Evolutionary conservation across 495 filamentous ascomycete genomes (phyloP).

Genomic region (Penicillium psychrofluorescens): DNA sequence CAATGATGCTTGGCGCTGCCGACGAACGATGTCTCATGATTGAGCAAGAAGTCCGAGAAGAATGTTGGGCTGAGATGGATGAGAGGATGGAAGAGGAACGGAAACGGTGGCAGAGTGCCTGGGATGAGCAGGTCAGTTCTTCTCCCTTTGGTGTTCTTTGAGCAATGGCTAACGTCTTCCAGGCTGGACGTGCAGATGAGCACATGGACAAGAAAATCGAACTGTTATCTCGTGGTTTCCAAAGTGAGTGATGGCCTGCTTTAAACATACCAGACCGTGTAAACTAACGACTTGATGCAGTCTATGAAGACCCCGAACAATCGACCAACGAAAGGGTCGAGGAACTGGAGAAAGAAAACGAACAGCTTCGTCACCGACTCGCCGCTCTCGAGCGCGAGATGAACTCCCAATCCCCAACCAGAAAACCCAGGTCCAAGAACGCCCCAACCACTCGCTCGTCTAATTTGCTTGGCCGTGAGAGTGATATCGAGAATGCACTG

Average conservation of each 20-base stretch:
- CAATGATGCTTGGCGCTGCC: conserved; percentile 44
- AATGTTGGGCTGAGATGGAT: conserved; percentile 83
- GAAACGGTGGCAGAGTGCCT: conserved; percentile 64
- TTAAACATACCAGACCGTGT: neutral
- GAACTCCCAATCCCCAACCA: conserved; percentile 38
- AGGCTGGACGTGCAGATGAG: conserved; percentile 58
- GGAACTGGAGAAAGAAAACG: conserved; percentile 43
- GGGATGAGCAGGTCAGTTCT: conserved; percentile 60
- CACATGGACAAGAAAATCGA: conserved; percentile 89
- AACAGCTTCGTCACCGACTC: conserved; percentile 36
- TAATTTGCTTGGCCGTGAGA: conserved; percentile 29
- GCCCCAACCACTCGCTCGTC: conserved; percentile 15
- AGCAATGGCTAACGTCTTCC: conserved; percentile 10
- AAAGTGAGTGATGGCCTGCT: conserved; percentile 28
- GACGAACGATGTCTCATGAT: conserved; percentile 64
- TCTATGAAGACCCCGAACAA: conserved; percentile 41
- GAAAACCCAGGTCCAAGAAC: conserved; percentile 28
- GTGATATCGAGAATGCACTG: conserved; percentile 37
- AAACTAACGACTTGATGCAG: conserved; percentile 17
- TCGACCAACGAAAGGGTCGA: conserved; percentile 25
- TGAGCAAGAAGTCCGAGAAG: conserved; percentile 84
- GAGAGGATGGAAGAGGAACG: conserved; percentile 63
- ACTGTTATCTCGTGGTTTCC: conserved; percentile 65
- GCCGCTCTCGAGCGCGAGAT: conserved; percentile 42
- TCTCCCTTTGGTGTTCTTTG: too few species aligned